Evolutionary conservation across 139 green algal species (phyloP), one percentile per base, ranked within the genome.

Genomic region (Nannochloris sp.): DNA sequence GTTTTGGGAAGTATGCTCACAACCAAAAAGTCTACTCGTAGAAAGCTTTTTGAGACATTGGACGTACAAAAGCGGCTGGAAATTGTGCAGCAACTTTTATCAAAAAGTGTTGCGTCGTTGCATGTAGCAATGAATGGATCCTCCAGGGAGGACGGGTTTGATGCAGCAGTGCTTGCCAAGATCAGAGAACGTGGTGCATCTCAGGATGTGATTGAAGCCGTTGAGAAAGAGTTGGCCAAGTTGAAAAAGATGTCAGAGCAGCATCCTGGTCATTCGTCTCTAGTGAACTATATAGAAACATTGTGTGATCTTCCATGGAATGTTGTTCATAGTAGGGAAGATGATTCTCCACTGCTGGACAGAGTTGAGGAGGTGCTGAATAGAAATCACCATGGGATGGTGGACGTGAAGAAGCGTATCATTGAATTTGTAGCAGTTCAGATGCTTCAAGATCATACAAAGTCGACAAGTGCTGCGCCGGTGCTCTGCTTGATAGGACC

Each of bases 351-450:
- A n/a, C 18, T 34, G 12, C 58, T 78, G 49, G 59, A 23, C 12
- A 40, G 29, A 16, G 65, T 78, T 34, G 31, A 49, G 18, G 36
- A 40, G 50, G 43, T 82, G 14, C 78, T 99, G 36, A 92, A 97
- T 63, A 86, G 85, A 59, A 92, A 96, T 37, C 93, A 99, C 72
- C 94, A 91, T 68, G 92, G 92, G 6, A 71, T 98, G 66, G 71
- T 87, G 23, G 87, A 96, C 53, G 90, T 98, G 18, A 98, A 98
- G 80, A 83, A 95, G 46, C 79, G 92, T 53, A 96, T 98, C 29
- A 75, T 97, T 51, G 88, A 98, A 80, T 97, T 96, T 75, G 96
- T 98, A 37, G 92, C 92, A 15, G 92, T 98, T 2, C 77, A 78
- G 15, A 64, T 72, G 24, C 85, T 97, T 53, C 69, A 83, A 3